Conservation (phyloP, 257 asterid genomes). For the Parsonsia alboflavescens region DNA sequence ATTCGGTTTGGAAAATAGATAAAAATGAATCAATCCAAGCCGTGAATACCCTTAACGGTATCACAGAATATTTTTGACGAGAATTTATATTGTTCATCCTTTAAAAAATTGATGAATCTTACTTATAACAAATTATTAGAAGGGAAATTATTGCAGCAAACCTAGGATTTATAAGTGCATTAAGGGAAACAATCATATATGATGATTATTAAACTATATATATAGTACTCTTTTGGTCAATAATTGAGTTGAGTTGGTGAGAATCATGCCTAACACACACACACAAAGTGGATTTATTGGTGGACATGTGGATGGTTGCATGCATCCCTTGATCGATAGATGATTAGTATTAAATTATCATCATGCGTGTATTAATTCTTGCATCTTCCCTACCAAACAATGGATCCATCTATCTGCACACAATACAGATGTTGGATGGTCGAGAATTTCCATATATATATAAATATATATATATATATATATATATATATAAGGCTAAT, state of each 20-base stretch:
- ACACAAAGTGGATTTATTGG: conserved; percentile 43
- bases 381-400: conserved; percentile 21
- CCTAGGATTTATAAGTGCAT: neutral
- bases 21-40: too few relatives aligned
- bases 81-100: too few relatives aligned
- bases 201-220: conserved; percentile 16
- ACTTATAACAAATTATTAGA: too few relatives aligned
- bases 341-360: conserved; percentile 14
- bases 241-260: conserved; percentile 42
- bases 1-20: too few relatives aligned
- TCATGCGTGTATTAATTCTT: conserved; percentile 6
- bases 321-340: conserved; percentile 29
- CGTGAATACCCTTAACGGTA: too few relatives aligned
- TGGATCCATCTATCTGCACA: neutral
- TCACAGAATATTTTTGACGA: too few relatives aligned
- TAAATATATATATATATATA: too few relatives aligned
- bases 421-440: conserved; percentile 42
- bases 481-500: too few relatives aligned
- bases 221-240: conserved; percentile 18
- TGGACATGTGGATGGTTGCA: conserved; percentile 46
- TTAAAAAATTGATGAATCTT: too few relatives aligned
- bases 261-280: conserved; percentile 34
- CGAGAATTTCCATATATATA: too few relatives aligned
- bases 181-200: conserved; percentile 5
- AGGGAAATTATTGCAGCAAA: neutral